These are phyloP conservation scores for Logfia minima DNA, from an alignment of 129 eudicot genomes.

Conservation along the genomic window DNA sequence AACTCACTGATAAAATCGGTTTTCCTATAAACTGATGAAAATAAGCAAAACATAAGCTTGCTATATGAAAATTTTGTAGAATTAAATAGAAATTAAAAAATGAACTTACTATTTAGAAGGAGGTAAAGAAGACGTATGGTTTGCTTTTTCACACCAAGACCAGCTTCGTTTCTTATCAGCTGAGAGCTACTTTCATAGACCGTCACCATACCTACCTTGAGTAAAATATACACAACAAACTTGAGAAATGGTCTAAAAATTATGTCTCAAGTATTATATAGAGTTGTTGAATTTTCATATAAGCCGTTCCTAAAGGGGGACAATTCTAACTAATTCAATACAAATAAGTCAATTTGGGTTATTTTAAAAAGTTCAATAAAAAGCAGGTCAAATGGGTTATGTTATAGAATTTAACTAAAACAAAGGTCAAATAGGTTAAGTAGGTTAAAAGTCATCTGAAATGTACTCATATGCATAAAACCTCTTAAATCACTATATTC, in stretches of 20 bases:
- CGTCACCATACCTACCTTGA: conserved; percentile 54
- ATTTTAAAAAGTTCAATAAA: neutral
- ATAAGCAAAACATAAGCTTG: too few species aligned
- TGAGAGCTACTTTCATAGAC: conserved; percentile 56
- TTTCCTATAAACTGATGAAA: too few species aligned
- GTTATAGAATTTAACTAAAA: too few species aligned
- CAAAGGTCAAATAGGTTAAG: too few species aligned
- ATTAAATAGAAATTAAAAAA: neutral
- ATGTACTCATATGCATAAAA: too few species aligned
- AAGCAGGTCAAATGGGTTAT: neutral
- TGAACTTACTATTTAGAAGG: conserved; percentile 66
- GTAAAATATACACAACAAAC: conserved; percentile 3
- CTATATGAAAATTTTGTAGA: too few species aligned
- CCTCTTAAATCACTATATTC: too few species aligned
- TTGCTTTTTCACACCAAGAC: conserved; percentile 62
- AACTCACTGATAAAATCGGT: too few species aligned
- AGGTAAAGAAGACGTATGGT: conserved; percentile 64
- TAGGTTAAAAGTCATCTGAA: too few species aligned
- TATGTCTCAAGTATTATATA: neutral
- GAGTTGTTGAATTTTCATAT: too few species aligned
- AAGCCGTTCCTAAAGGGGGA: too few species aligned
- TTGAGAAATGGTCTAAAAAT: neutral
- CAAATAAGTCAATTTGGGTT: neutral
- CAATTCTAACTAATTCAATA: neutral
- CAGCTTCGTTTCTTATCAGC: conserved; percentile 67